Evolutionary conservation across 345 rosid species (phyloP).

Genomic region (Eucalyptus shirleyi): DNA sequence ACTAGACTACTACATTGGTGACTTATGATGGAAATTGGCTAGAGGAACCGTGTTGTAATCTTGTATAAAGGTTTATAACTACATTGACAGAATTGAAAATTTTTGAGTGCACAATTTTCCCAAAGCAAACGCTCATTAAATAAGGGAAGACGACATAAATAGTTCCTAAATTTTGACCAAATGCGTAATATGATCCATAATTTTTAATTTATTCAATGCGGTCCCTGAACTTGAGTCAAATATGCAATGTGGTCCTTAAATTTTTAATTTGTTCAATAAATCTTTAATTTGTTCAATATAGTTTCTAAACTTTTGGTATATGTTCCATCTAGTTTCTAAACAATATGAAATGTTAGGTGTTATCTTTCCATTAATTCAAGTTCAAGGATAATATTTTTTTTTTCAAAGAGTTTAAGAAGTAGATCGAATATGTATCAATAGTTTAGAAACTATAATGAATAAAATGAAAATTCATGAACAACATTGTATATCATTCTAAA

Average conservation of each 20-base stretch:
- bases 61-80: no score
- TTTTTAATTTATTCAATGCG: no score
- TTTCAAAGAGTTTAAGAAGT: no score
- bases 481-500: not conserved
- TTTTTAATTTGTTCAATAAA: no score
- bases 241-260: rapidly evolving
- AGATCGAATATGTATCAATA: not conserved
- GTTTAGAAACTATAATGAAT: no score
- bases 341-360: not conserved
- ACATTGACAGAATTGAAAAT: no score
- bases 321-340: rapidly evolving
- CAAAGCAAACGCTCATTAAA: not conserved
- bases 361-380: no score
- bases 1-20: rapidly evolving
- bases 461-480: no score
- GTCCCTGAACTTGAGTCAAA: rapidly evolving
- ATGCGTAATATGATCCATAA: no score
- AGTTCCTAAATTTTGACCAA: not conserved
- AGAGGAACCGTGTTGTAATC: not conserved
- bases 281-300: rapidly evolving
- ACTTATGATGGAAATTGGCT: not conserved
- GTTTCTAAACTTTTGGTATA: no score
- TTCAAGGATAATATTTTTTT: no score
- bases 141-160: not conserved
- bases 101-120: not conserved